These are phyloP conservation scores for Lipomyces oligophaga DNA, from an alignment of 805 yeast species.

Conservation along the genomic window DNA sequence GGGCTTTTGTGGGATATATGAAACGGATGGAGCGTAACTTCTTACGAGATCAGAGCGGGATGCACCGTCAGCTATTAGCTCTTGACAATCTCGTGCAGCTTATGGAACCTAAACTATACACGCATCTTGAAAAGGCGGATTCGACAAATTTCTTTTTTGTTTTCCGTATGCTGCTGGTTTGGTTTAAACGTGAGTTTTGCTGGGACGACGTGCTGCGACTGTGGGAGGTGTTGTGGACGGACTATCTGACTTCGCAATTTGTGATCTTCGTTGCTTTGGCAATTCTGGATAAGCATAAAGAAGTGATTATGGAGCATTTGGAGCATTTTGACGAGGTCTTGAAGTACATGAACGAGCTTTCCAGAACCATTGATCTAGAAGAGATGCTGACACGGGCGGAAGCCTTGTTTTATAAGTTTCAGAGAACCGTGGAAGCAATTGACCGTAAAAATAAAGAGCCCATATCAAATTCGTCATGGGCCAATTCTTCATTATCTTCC, in stretches of 20 bases:
- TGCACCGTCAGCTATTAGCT: conserved; percentile 80
- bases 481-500: conserved; percentile 6
- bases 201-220: conserved; percentile 70
- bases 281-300: conserved; percentile 80
- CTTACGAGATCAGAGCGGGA: conserved; percentile 86
- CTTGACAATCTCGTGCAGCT: conserved; percentile 82
- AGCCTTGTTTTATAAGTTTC: conserved; percentile 71
- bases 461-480: background rate
- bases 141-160: conserved; percentile 88
- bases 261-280: conserved; percentile 85
- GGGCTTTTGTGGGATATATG: conserved; percentile 88
- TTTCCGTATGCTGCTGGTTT: conserved; percentile 89
- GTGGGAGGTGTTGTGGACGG: conserved; percentile 95
- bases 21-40: conserved; percentile 93
- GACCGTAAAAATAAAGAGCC: conserved; percentile 42
- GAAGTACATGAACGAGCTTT: conserved; percentile 86
- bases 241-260: conserved; percentile 78
- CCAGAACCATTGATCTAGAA: conserved; percentile 67
- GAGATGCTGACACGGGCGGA: conserved; percentile 83
- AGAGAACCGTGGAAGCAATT: conserved; percentile 72
- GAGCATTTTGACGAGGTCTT: conserved; percentile 84
- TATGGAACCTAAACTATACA: conserved; percentile 79
- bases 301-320: conserved; percentile 68
- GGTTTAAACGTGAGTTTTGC: conserved; percentile 88
- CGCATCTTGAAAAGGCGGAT: conserved; percentile 82